These are phyloP conservation scores for Chimonanthus praecox DNA, from an alignment of 164 flowering plant genomes.

Conservation along the genomic window DNA sequence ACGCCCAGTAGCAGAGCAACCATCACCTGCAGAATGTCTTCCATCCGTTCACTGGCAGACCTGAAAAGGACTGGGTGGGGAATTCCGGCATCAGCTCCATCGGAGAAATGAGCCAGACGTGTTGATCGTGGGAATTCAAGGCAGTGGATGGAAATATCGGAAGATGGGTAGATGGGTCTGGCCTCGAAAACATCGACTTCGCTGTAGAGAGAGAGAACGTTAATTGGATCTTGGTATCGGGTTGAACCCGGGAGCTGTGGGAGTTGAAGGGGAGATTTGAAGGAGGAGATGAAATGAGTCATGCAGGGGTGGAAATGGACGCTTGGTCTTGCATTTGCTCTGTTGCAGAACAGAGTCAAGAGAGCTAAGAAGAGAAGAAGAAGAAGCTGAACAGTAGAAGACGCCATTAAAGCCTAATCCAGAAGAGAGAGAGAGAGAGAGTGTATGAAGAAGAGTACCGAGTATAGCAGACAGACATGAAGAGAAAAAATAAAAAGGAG, in stretches of 20 bases:
- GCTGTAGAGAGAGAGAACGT: slow-evolving; percentile 14
- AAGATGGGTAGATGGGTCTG: slow-evolving; percentile 4
- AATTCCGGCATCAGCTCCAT: slow-evolving; percentile 1
- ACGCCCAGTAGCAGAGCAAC: slow-evolving; percentile 45
- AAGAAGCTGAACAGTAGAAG: neutral
- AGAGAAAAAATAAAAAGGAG: neutral
- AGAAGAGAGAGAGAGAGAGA: neutral
- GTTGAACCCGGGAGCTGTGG: too few relatives aligned
- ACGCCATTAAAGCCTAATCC: slow-evolving; percentile 15
- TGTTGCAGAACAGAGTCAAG: slow-evolving; percentile 13
- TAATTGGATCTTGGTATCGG: slow-evolving; percentile 7
- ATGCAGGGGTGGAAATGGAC: slow-evolving; percentile 39
- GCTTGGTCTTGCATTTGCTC: slow-evolving; percentile 35
- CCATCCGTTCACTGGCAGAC: slow-evolving; percentile 35
- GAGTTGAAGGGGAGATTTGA: slow-evolving; percentile 1
- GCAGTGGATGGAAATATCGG: slow-evolving; percentile 7
- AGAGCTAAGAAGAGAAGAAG: slow-evolving; percentile 1
- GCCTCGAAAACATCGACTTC: slow-evolving; percentile 13
- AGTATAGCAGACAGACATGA: neutral
- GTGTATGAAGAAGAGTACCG: too few relatives aligned
- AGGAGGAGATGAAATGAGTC: slow-evolving; percentile 35
- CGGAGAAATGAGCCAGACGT: neutral
- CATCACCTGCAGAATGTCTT: slow-evolving; percentile 42
- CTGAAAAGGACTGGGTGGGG: slow-evolving; percentile 2
- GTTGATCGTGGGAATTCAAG: neutral